Base-by-base conservation (phyloP, 2,329 filamentous ascomycete species). In the Botrytis galanthina region DNA sequence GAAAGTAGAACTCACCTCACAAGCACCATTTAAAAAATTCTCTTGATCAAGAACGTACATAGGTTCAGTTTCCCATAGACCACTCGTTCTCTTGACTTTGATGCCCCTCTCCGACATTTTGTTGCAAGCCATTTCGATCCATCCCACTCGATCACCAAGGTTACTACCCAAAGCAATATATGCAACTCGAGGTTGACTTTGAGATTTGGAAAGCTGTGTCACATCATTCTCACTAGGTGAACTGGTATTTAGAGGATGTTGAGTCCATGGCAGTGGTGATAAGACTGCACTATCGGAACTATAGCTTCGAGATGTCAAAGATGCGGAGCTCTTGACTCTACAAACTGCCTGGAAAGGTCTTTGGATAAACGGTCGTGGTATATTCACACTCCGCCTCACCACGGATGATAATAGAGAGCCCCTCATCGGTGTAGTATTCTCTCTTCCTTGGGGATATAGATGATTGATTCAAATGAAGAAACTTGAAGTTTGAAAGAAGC, bases 21-120 rank as follows among this genome's bases (percentile, higher is more conserved):
- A 97, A 73, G 91, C 95, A 32, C 94, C 96, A 81, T 99, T 99
- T 66, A 98, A 85, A 80, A 99, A 99, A 44, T 89, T 88, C 75
- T 91, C 90, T 82, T 99, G 96, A 76, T 98, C 92, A 75, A 92
- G 85, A 76, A 98, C 92, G 82, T 99, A 99, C 96, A 99, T 99
- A 35, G 96, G 94, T 78, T 93, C 90, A 5, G 95, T 99, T 84
- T 98, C 94, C 88, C 96, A 99, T 4, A 99, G 85, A 75, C 90
- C 92, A 82, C 95, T 98, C 0, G 95, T 97, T 78, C 91, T 87
- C 79, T 89, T 87, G 57, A 99, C 88, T 71, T 84, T 88, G 80
- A 98, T 93, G 48, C 90, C 90, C 35, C 89, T 86, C 62, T 86
- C 84, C 76, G 93, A 89, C 89, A 99, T 94, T 80, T 92, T 88